Conservation (phyloP, 2,329 filamentous ascomycete species). For the Penicillium sp. region DNA sequence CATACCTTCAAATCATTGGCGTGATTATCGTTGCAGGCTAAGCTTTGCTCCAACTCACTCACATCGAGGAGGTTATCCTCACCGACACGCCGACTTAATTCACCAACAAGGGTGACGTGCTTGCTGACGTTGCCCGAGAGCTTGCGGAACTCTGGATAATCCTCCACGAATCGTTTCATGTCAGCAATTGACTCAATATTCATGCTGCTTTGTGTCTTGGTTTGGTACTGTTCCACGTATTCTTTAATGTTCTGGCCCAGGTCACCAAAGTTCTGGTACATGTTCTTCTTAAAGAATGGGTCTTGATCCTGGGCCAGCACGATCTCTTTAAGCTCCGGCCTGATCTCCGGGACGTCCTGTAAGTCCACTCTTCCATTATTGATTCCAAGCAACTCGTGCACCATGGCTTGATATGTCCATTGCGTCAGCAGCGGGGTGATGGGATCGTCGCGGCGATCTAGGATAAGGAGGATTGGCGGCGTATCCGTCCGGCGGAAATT, state of each 20-base stretch:
- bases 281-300: constrained; percentile 98
- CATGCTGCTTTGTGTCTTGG: constrained; percentile 92
- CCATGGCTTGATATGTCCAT: constrained; percentile 99
- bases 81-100: constrained; percentile 83
- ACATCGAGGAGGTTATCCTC: constrained; percentile 89
- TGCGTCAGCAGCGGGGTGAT: constrained; percentile 92
- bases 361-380: constrained; percentile 92
- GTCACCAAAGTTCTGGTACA: constrained; percentile 97
- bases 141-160: constrained; percentile 96
- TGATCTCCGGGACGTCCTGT: constrained; percentile 75
- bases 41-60: constrained; percentile 92
- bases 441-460: constrained; percentile 91
- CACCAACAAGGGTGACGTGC: constrained; percentile 92
- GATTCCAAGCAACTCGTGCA: constrained; percentile 92
- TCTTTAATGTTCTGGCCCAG: constrained; percentile 95
- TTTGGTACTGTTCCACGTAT: constrained; percentile 97
- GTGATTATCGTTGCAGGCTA: constrained; percentile 97
- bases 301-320: constrained; percentile 96
- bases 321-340: constrained; percentile 87
- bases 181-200: constrained; percentile 96
- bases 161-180: constrained; percentile 99
- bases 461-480: constrained; percentile 81
- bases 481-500: constrained; percentile 95
- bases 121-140: constrained; percentile 98
- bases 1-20: constrained; percentile 80